Conservation (phyloP, 2,329 filamentous ascomycete species). For the Thielaviopsis populi region DNA sequence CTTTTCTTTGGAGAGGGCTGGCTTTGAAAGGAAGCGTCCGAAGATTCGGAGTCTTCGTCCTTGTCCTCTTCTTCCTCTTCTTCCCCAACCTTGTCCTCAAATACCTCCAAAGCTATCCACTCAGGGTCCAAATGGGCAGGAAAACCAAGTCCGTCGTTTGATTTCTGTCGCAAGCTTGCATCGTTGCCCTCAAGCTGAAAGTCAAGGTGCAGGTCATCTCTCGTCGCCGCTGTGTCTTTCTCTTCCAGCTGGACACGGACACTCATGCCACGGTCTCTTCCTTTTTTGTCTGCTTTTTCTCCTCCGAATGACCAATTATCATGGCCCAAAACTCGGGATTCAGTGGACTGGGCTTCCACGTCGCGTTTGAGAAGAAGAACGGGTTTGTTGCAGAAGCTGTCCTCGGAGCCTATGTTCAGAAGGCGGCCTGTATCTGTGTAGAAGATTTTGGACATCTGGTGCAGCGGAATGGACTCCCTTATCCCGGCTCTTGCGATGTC, state of each 20-base stretch:
- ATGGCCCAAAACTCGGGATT: background rate
- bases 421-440: constrained; percentile 86
- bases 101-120: constrained; percentile 85
- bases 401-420: constrained; percentile 51
- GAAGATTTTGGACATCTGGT: constrained; percentile 70
- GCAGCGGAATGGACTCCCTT: constrained; percentile 37
- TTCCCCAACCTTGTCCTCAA: constrained; percentile 42
- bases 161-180: background rate
- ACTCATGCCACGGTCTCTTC: background rate
- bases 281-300: background rate
- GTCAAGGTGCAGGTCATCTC: background rate
- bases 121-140: constrained; percentile 69
- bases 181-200: background rate
- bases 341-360: constrained; percentile 26
- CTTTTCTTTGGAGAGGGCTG: background rate
- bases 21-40: constrained; percentile 14
- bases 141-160: constrained; percentile 24
- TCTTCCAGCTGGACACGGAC: background rate
- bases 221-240: background rate
- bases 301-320: background rate
- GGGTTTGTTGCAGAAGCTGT: constrained; percentile 26
- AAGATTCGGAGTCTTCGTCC: constrained; percentile 8
- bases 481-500: constrained; percentile 32
- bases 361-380: constrained; percentile 25
- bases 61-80: constrained; percentile 33